These are phyloP conservation scores for Colletotrichum nymphaeae DNA, from an alignment of 2,329 filamentous ascomycete species.

Conservation along the genomic window DNA sequence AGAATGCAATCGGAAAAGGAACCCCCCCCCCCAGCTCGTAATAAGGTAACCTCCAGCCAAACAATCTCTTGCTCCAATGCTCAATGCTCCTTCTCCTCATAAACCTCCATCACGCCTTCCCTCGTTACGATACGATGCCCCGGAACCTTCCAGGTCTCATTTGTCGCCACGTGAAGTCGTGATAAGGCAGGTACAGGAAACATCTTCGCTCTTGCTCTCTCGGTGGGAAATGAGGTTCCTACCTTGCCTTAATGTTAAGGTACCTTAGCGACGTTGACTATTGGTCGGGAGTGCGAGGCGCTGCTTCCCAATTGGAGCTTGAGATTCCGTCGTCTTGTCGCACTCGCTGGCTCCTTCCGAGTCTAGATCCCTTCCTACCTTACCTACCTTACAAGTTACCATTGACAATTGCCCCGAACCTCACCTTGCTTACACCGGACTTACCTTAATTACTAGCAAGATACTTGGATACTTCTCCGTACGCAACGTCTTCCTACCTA, in stretches of 20 bases:
- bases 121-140: too few species aligned
- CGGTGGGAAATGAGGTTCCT: not conserved
- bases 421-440: not conserved
- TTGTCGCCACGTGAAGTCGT: slow-evolving; percentile 11
- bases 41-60: not conserved
- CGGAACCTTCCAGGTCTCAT: too few species aligned
- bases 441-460: not conserved
- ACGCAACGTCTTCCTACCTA: too few species aligned
- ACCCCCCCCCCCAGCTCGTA: not conserved
- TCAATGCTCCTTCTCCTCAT: not conserved
- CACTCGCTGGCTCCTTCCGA: not conserved
- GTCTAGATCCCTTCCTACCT: not conserved
- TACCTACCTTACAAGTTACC: too few species aligned
- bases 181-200: not conserved
- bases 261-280: not conserved
- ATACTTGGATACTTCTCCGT: not conserved
- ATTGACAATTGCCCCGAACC: not conserved
- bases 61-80: too few species aligned
- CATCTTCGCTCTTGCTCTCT: not conserved
- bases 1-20: not conserved
- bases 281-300: not conserved
- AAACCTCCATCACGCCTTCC: not conserved
- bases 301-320: not conserved
- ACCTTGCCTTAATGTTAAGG: not conserved
- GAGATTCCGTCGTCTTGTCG: not conserved